Evolutionary conservation across 2,329 filamentous ascomycete species (phyloP), one percentile per base, ranked within the genome.

Genomic region (Trichoderma hamatum): DNA sequence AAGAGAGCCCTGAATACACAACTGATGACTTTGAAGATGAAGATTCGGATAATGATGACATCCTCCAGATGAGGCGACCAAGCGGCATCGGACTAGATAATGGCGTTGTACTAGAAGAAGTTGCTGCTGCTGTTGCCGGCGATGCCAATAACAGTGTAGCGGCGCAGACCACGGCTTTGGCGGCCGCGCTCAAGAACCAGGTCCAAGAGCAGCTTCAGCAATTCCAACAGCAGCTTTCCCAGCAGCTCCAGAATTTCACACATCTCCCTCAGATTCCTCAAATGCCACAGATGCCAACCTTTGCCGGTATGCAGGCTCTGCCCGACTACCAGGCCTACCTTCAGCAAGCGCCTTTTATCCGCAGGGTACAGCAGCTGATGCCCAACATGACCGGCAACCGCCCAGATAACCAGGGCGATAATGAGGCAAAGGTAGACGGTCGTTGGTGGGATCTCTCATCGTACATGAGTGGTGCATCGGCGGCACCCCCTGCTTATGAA

Each of bases 141-240:
- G 75, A 73, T 24, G 46, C 74, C 16, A 72, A 73, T 36, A 74
- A 76, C 43, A 78, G 80, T 19, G 77, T 80, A 49, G 84, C 84
- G 21, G 87, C 88, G 2, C 87, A 89, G 2, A 84, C 86, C 4
- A 84, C 85, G 3, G 86, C 88, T 5, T 86, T 90, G 58, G 86
- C 93, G 75, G 84, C 88, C 60, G 91, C 90, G 16, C 86, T 93
- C 80, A 89, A 90, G 74, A 91, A 94, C 67, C 91, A 94, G 69
- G 80, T 95, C 24, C 85, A 89, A 30, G 85, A 89, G 21, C 92
- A 94, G 75, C 84, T 94, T 59, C 90, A 94, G 68, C 89, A 94
- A 69, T 85, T 94, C 74, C 92, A 94, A 75, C 89, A 93, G 76
- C 89, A 93, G 76, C 88, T 93, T 82, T 84, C 87, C 43, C 82